A percentile compares a stretch with the other conserved stretches of the same genome.
These are phyloP conservation scores for Citrus maxima DNA, from an alignment of 345 rosid genomes.

Conservation along the genomic window DNA sequence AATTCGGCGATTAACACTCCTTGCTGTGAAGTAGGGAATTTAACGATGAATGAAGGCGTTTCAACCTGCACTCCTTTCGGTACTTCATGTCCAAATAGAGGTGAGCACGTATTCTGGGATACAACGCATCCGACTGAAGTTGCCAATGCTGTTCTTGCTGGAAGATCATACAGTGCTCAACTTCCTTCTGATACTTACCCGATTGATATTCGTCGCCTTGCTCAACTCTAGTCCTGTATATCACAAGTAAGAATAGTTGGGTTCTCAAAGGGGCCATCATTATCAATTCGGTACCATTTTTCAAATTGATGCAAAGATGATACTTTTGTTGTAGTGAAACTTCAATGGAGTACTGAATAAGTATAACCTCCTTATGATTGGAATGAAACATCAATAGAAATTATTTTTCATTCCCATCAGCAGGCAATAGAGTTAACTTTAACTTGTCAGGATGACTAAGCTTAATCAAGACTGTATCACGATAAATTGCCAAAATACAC, in stretches of 20 bases:
- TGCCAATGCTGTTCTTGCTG: constrained; percentile 21
- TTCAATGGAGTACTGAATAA: background rate
- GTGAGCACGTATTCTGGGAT: constrained; percentile 44
- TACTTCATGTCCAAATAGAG: constrained; percentile 37
- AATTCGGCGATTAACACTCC: background rate
- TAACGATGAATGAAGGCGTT: background rate
- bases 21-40: background rate
- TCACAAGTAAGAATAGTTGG: too few relatives aligned
- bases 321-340: background rate
- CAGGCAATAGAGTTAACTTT: too few relatives aligned
- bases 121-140: constrained; percentile 47
- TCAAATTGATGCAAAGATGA: too few relatives aligned
- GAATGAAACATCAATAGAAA: too few relatives aligned
- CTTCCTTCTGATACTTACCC: constrained; percentile 27
- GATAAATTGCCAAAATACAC: too few relatives aligned
- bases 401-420: too few relatives aligned
- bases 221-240: too few relatives aligned
- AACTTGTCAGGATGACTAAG: too few relatives aligned
- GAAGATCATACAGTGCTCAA: constrained; percentile 19
- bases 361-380: too few relatives aligned
- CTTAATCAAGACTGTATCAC: too few relatives aligned
- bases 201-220: constrained; percentile 16
- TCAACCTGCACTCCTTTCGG: constrained; percentile 19
- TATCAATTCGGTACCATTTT: too few relatives aligned
- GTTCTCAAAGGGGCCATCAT: too few relatives aligned